Evolutionary conservation across 2,329 filamentous ascomycete species (phyloP).

Genomic region (Colletotrichum echinochloae): DNA sequence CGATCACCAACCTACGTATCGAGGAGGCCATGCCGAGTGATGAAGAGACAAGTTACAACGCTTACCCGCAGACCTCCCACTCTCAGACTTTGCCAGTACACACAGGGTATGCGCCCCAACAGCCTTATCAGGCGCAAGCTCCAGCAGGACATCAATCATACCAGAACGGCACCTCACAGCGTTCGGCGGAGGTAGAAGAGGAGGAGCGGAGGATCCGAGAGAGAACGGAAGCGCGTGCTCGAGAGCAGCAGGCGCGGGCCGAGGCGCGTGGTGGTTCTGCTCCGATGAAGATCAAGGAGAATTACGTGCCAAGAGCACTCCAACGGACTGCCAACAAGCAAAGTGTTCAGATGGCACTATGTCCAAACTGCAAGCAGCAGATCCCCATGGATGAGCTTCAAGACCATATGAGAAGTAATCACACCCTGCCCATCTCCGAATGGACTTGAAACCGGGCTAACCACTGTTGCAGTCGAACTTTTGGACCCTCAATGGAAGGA

Average conservation of each 20-base stretch:
- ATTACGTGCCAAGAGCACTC: conserved; percentile 89
- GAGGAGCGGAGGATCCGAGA: conserved; percentile 74
- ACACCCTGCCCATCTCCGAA: conserved; percentile 2
- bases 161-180: conserved; percentile 47
- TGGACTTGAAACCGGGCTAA: conserved; percentile 48
- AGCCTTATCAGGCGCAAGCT: conserved; percentile 49
- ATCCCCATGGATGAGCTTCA: conserved; percentile 90
- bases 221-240: conserved; percentile 68
- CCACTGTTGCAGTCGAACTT: conserved; percentile 76
- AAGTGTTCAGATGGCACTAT: conserved; percentile 77
- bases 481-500: conserved; percentile 96
- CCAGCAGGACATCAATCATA: conserved; percentile 43
- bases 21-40: conserved; percentile 95
- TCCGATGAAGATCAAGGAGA: conserved; percentile 90
- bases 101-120: conserved; percentile 55
- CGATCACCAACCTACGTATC: conserved; percentile 85
- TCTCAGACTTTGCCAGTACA: conserved; percentile 60
- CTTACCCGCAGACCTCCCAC: conserved; percentile 56
- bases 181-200: conserved; percentile 67
- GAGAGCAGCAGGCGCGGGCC: conserved; percentile 82
- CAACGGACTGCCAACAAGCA: conserved; percentile 76
- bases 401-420: conserved; percentile 86
- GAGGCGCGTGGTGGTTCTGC: conserved; percentile 76
- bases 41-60: conserved; percentile 71
- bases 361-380: conserved; percentile 92